Base-by-base conservation (phyloP, 768 basidiomycete species). In the Tephrocybe sp. region DNA sequence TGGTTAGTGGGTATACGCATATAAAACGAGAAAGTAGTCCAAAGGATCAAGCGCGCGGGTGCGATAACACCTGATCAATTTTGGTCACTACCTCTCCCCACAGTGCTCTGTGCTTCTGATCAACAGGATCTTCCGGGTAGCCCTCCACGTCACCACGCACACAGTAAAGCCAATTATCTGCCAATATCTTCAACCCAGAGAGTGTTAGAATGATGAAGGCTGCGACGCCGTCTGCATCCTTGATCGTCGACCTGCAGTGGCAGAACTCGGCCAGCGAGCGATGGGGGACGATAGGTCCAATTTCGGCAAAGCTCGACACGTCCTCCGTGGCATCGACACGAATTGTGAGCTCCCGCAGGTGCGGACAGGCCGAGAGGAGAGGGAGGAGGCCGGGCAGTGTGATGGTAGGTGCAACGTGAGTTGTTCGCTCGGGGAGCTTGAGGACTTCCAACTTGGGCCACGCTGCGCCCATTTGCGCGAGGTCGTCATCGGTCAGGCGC, bases 301-400 rank as follows among this genome's bases (percentile, higher is more conserved):
- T 18, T 19, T 44, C 31, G 3, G 52, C 47, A 8, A 44, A 44
- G 25, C 42, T 47, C 7, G 46, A 53, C 4, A 48, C 52, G 9
- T 53, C 32, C 47, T 53, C 52, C 8, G 36, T 47, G 7, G 47
- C 52, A 27, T 54, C 38, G 7, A 54, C 28, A 27, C 53, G 53
- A n/a, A 54, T 47, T 15, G 53, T 44, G 25, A 54, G 37, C 34
- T 48, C 48, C 2, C 30, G 42, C 12, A 53, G 34, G 27, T 32
- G n/a, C 7, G 47, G 24, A 24, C 52, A 53, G 24, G 47, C 21
- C 3, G 36, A 4, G 12, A 49, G 42, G 35, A 53, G 37, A 12
- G 47, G 34, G 12, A 44, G 43, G 19, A 53, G 52, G 25, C 47
- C 52, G 15, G 37, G 39, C 4, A 53, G 31, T 24, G 46, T 53